phyloP scores from a whole-genome alignment of 306 rosid genomes.

The Inga oerstediana region DNA sequence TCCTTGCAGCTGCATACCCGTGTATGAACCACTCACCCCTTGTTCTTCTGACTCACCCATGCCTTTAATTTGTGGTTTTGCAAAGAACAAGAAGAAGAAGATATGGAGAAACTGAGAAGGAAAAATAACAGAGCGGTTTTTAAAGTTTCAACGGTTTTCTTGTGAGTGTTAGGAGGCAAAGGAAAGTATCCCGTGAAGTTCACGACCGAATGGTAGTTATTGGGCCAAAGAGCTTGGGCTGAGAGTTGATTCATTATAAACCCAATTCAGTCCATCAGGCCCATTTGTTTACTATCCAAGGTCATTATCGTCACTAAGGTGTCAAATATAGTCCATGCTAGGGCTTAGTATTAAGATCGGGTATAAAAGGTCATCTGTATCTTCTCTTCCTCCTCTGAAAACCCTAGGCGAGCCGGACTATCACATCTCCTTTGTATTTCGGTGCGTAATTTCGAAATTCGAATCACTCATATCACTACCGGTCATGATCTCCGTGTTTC shows the following conservation, averaged over 20 bases:
- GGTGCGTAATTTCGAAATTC: background rate
- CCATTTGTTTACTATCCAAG: background rate
- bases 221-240: background rate
- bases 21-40: background rate
- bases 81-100: background rate
- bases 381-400: constrained; percentile 6
- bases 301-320: constrained; percentile 31
- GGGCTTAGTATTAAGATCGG: constrained; percentile 42
- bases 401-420: constrained; percentile 35
- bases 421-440: background rate
- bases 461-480: background rate
- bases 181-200: background rate
- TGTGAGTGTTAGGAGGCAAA: constrained; percentile 34
- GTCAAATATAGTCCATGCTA: background rate
- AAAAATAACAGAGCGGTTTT: constrained; percentile 19
- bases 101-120: constrained; percentile 4
- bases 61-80: background rate
- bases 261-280: background rate
- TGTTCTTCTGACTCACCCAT: constrained; percentile 26
- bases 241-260: background rate
- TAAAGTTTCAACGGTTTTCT: constrained; percentile 42
- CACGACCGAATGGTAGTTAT: background rate
- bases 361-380: constrained; percentile 20
- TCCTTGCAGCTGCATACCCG: background rate
- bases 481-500: background rate